phyloP scores from a whole-genome alignment of 148 eudicot species.

The Cornus florida region DNA sequence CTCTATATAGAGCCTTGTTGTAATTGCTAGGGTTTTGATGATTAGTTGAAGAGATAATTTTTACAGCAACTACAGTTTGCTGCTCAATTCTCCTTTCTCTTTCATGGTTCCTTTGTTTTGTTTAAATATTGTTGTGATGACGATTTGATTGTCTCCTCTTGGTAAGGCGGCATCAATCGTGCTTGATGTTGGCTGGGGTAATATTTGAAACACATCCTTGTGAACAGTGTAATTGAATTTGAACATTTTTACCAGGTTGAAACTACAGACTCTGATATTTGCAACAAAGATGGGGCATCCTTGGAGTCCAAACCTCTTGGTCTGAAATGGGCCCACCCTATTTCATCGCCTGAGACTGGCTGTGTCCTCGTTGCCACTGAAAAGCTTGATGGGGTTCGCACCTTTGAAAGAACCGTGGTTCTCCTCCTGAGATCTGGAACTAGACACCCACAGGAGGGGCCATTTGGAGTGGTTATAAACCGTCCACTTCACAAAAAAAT shows the following conservation, averaged over 20 bases:
- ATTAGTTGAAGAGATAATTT: too few species aligned
- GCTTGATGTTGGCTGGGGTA: neutral
- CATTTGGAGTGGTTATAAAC: slow-evolving; percentile 86
- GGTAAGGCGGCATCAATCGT: too few species aligned
- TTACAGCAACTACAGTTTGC: too few species aligned
- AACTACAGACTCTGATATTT: slow-evolving; percentile 31
- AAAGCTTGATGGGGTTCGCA: slow-evolving; percentile 80
- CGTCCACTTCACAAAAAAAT: slow-evolving; percentile 79
- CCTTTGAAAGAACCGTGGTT: slow-evolving; percentile 87
- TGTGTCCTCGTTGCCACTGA: slow-evolving; percentile 94
- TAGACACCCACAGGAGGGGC: slow-evolving; percentile 79
- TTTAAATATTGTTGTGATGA: too few species aligned
- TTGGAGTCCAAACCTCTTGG: slow-evolving; percentile 56
- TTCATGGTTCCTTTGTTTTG: too few species aligned
- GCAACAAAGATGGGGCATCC: slow-evolving; percentile 32
- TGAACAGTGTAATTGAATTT: slow-evolving; percentile 7
- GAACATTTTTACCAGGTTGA: slow-evolving; percentile 49
- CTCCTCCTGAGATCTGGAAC: slow-evolving; percentile 86
- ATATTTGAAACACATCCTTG: slow-evolving; percentile 3
- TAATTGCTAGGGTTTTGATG: too few species aligned
- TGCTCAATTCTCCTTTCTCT: too few species aligned
- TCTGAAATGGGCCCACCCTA: slow-evolving; percentile 93
- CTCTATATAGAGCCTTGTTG: too few species aligned
- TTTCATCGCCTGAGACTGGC: slow-evolving; percentile 81
- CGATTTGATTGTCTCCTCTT: too few species aligned